A percentile compares a stretch with the other conserved stretches of the same genome.
Evolutionary conservation across 2,329 filamentous ascomycete species (phyloP).

Genomic region (Exophiala aquamarina): DNA sequence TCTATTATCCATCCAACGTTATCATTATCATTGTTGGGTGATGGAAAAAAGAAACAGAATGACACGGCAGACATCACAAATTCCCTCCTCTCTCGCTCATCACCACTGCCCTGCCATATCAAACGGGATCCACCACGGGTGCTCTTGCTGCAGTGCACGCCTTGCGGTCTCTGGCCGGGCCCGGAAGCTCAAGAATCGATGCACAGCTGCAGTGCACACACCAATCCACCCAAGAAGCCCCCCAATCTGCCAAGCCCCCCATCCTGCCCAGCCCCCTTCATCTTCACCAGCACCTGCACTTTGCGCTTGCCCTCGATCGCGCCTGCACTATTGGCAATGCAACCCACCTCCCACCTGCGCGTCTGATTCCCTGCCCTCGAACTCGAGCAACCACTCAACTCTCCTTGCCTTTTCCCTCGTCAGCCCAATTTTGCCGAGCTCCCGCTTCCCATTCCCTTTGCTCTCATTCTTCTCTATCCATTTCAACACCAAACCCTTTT

Average conservation of each 20-base stretch:
- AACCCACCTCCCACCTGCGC: background rate
- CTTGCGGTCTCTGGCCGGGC: too few species aligned
- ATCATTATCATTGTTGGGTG: too few species aligned
- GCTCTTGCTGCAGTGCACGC: too few species aligned
- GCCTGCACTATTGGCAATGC: background rate
- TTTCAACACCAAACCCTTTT: slow-evolving; percentile 24
- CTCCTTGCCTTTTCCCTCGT: background rate
- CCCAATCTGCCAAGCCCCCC: background rate
- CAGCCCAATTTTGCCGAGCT: background rate
- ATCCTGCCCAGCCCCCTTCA: background rate
- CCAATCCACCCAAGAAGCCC: too few species aligned
- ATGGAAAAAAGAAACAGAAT: too few species aligned
- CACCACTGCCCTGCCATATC: too few species aligned
- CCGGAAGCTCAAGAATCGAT: background rate
- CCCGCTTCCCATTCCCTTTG: slow-evolving; percentile 1
- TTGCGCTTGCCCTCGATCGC: background rate
- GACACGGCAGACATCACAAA: too few species aligned
- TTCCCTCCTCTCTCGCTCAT: too few species aligned
- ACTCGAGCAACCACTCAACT: slow-evolving; percentile 2
- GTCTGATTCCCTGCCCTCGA: too few species aligned
- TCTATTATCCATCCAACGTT: too few species aligned
- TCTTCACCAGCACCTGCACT: background rate
- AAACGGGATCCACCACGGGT: too few species aligned
- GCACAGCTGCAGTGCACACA: background rate
- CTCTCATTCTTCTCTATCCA: slow-evolving; percentile 12